Conservation (phyloP, 2,329 filamentous ascomycete species). For the Coniochaeta hoffmannii region DNA sequence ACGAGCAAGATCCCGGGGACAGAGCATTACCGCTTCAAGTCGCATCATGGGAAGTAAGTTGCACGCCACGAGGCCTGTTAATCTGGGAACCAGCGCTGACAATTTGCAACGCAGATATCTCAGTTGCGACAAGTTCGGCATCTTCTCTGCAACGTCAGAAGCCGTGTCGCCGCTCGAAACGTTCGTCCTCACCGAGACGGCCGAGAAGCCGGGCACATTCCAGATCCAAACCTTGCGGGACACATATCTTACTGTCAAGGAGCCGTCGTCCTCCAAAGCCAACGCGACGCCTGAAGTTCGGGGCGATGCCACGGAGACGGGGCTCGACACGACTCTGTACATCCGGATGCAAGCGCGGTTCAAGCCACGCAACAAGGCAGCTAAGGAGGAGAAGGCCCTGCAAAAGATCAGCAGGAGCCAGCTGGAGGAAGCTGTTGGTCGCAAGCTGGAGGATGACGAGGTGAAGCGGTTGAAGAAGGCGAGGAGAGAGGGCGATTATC, state of each 20-base stretch:
- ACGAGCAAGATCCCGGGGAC: constrained; percentile 77
- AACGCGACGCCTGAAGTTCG: constrained; percentile 56
- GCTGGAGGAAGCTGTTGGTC: constrained; percentile 72
- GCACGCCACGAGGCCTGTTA: neutral
- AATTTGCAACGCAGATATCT: constrained; percentile 56
- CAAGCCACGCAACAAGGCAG: constrained; percentile 73
- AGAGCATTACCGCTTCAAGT: constrained; percentile 78
- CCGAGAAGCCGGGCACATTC: constrained; percentile 64
- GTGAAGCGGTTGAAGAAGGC: constrained; percentile 77
- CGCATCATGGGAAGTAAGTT: constrained; percentile 72
- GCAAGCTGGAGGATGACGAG: constrained; percentile 75
- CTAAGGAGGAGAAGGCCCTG: constrained; percentile 73
- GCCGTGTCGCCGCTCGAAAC: constrained; percentile 81
- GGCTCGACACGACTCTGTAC: constrained; percentile 64
- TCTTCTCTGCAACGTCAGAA: constrained; percentile 68
- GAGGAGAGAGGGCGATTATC: constrained; percentile 78
- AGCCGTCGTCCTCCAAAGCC: constrained; percentile 41
- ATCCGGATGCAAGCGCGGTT: constrained; percentile 94
- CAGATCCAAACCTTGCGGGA: constrained; percentile 66
- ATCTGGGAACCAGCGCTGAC: constrained; percentile 7
- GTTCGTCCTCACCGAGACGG: constrained; percentile 58
- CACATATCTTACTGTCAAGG: constrained; percentile 59
- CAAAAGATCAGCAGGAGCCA: constrained; percentile 84
- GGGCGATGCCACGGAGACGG: constrained; percentile 63
- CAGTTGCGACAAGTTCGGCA: constrained; percentile 75